phyloP scores from a whole-genome alignment of 2,329 filamentous ascomycete genomes.

The Penicillium glabrum region DNA sequence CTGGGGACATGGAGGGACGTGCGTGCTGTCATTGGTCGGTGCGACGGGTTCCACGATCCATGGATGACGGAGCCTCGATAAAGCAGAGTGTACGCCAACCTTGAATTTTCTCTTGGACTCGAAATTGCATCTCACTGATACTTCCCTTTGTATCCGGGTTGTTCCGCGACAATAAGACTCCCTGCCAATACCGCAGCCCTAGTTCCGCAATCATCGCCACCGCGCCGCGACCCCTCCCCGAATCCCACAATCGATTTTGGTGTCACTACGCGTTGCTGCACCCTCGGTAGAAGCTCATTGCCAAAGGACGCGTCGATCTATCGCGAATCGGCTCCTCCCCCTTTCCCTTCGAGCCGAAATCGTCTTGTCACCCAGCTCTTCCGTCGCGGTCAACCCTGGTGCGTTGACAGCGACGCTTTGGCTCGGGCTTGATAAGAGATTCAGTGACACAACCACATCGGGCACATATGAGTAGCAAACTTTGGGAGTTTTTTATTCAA shows the following conservation, averaged over 20 bases:
- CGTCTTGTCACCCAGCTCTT: constrained; percentile 55
- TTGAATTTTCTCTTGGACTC: constrained; percentile 1
- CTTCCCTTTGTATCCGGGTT: not conserved
- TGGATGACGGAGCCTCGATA: not conserved
- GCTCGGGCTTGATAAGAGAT: constrained; percentile 56
- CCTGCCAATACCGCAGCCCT: not conserved
- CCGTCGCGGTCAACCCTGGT: constrained; percentile 81
- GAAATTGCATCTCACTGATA: not conserved
- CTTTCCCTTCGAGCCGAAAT: constrained; percentile 19
- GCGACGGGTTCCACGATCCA: not conserved
- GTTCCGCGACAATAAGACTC: not conserved
- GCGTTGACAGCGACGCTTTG: constrained; percentile 89
- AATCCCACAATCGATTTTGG: constrained; percentile 20
- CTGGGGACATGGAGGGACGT: constrained; percentile 38
- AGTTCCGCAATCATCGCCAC: constrained; percentile 16
- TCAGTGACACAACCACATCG: constrained; percentile 34
- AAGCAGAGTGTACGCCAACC: not conserved
- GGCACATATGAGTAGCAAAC: constrained; percentile 85
- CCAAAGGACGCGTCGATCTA: constrained; percentile 16
- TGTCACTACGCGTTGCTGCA: constrained; percentile 5
- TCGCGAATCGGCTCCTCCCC: constrained; percentile 8
- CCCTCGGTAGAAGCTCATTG: not conserved
- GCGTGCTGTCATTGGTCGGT: constrained; percentile 35
- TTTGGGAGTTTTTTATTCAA: constrained; percentile 97
- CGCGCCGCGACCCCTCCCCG: constrained; percentile 7